Base-by-base conservation (phyloP, 257 asterid genomes). In the Lavandula angustifolia region DNA sequence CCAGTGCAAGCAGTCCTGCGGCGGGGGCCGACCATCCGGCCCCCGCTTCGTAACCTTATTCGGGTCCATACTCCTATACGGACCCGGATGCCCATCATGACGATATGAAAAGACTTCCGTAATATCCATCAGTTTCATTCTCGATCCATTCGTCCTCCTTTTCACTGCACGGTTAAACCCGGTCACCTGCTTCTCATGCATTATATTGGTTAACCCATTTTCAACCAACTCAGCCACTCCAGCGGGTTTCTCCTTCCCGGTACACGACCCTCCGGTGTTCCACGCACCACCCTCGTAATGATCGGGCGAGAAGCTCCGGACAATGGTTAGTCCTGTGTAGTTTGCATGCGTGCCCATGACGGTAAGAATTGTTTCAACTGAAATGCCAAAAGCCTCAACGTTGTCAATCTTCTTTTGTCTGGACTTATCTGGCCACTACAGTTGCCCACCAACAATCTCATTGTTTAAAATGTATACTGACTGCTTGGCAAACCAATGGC, bases 1-100 rank as follows among this genome's bases (percentile, higher is more conserved):
- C 99, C 99, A 94, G 54, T 94, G 99, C 82, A 94, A 67, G 84
- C 99, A 94, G 71, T 94, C 99, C 79, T 94, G 99, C 0, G 96
- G 91, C 1, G 97, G 97, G n/a, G 99, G 99, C 74, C 70, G 62
- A 16, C 99, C 99, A 64, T 86, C 85, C 1, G 95, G 96, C 17
- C 97, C 96, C 64, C 92, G 70, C 68, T 82, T 84, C 5, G 96
- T 92, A 59, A 85, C 60, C 81, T 94, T 94, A 71, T 90, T 86
- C 0, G 99, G 99, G 64, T 94, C 95, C 0, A 77, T 81, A 79
- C 85, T 88, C 51, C 96, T 76, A 70, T 85, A 90, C 0, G 97
- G 99, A 32, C 99, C 99, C 0, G 99, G 99, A 76, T 94, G 99
- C 54, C 99, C 99, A 68, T 94, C 99, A 46, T 72, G 96, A 33